A percentile compares a stretch with the other conserved stretches of the same genome.
phyloP scores from a whole-genome alignment of 306 rosid genomes.

The Lithocarpus polystachyus region DNA sequence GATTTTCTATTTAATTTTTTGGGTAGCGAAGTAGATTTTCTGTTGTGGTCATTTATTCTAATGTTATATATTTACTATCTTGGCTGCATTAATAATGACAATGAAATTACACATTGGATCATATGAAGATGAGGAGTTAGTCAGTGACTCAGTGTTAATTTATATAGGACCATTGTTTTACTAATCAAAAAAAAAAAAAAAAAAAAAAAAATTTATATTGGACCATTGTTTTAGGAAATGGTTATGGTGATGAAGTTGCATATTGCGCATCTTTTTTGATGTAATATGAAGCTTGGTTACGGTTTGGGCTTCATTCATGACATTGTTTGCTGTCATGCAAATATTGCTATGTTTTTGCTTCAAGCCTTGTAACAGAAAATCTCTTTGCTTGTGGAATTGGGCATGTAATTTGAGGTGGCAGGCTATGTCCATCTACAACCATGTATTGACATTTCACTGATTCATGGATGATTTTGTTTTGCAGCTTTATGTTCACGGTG shows the following conservation, averaged over 20 bases:
- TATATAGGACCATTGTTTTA: background rate
- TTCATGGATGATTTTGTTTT: slow-evolving; percentile 16
- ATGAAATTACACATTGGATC: background rate
- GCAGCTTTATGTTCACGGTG: slow-evolving; percentile 80
- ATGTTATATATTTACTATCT: background rate
- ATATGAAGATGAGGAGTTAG: background rate
- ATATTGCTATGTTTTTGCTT: background rate
- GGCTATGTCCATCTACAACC: background rate
- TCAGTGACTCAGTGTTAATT: too few species aligned
- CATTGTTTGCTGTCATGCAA: background rate
- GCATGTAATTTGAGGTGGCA: background rate
- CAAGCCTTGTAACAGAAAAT: background rate
- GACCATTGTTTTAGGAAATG: background rate
- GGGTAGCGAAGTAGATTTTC: too few species aligned
- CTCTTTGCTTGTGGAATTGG: background rate
- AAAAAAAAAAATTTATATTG: background rate
- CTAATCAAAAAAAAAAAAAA: too few species aligned
- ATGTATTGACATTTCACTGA: background rate
- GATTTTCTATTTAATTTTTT: too few species aligned
- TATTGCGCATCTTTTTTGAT: background rate
- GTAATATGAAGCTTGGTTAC: background rate
- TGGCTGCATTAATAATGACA: background rate
- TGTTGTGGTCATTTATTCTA: too few species aligned
- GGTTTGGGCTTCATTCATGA: background rate
- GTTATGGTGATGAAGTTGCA: background rate